A percentile compares a stretch with the other conserved stretches of the same genome.
These are phyloP conservation scores for Aspergillus cavernicola DNA, from an alignment of 495 filamentous ascomycete genomes.

Conservation along the genomic window DNA sequence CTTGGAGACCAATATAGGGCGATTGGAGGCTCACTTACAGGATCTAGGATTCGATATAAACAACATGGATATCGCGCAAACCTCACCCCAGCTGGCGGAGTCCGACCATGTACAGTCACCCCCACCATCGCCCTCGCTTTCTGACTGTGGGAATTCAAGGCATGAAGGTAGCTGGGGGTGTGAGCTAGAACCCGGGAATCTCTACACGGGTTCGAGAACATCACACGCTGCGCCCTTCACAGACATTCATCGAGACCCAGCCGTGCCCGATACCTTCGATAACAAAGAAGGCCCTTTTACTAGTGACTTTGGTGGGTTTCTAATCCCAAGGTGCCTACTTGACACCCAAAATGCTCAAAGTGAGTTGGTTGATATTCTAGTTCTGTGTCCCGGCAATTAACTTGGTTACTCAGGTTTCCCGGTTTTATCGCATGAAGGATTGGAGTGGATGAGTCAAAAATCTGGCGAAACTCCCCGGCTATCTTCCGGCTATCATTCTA, in stretches of 20 bases:
- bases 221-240: background rate
- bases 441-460: conserved; percentile 17
- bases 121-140: background rate
- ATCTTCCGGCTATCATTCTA: background rate
- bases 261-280: background rate
- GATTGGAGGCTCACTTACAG: conserved; percentile 4
- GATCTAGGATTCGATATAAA: conserved; percentile 3
- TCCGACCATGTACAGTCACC: background rate
- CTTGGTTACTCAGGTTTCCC: conserved; percentile 4
- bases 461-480: background rate
- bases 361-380: background rate
- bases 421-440: conserved; percentile 11
- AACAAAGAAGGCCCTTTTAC: background rate
- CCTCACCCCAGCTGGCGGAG: background rate
- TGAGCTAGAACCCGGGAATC: background rate
- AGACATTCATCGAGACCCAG: background rate
- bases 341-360: conserved; percentile 5
- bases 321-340: conserved; percentile 14
- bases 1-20: conserved; percentile 8
- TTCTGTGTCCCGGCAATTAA: background rate
- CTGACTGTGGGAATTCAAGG: background rate
- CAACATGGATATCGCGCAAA: background rate
- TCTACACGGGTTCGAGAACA: background rate
- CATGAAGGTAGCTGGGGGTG: background rate
- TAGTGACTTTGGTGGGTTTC: conserved; percentile 3